These are phyloP conservation scores for Lanmaoa pseudosensibilis DNA, from an alignment of 768 basidiomycete genomes.

Conservation along the genomic window DNA sequence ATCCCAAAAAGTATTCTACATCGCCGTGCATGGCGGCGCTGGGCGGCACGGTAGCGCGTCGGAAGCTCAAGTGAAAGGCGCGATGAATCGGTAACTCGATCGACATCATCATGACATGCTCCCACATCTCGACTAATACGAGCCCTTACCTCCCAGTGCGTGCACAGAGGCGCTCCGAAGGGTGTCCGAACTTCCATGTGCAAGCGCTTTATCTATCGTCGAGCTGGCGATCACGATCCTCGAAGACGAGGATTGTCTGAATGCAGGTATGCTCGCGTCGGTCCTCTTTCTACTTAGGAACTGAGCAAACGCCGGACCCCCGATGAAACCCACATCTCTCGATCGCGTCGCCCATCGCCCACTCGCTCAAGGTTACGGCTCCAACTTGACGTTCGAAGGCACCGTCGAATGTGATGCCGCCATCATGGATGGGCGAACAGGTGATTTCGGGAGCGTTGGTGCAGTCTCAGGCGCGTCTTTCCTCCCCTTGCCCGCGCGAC, in stretches of 20 bases:
- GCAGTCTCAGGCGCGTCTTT: constrained; percentile 59
- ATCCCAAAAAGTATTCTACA: constrained; percentile 33
- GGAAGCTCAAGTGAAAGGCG: constrained; percentile 54
- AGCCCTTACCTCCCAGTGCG: constrained; percentile 40
- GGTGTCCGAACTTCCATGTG: constrained; percentile 9
- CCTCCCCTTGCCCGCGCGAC: background rate
- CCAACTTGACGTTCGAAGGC: constrained; percentile 75
- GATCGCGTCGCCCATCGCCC: background rate
- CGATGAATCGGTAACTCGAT: constrained; percentile 52
- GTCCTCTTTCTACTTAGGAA: background rate
- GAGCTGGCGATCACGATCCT: constrained; percentile 55
- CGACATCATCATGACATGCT: background rate
- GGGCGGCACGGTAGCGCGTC: constrained; percentile 54
- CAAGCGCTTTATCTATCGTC: constrained; percentile 46
- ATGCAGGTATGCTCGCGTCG: constrained; percentile 54
- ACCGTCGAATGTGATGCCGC: constrained; percentile 82
- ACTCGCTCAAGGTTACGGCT: constrained; percentile 57
- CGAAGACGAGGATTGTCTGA: constrained; percentile 67
- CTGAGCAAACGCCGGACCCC: background rate
- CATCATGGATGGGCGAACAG: constrained; percentile 54
- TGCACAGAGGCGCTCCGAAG: constrained; percentile 44
- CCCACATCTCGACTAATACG: constrained; percentile 3
- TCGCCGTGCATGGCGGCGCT: constrained; percentile 79
- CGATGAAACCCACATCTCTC: background rate
- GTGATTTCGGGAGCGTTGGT: constrained; percentile 70